Evolutionary conservation across 2,329 filamentous ascomycete genomes (phyloP), one percentile per base, ranked within the genome.

Genomic region (Microdochium bolleyi): DNA sequence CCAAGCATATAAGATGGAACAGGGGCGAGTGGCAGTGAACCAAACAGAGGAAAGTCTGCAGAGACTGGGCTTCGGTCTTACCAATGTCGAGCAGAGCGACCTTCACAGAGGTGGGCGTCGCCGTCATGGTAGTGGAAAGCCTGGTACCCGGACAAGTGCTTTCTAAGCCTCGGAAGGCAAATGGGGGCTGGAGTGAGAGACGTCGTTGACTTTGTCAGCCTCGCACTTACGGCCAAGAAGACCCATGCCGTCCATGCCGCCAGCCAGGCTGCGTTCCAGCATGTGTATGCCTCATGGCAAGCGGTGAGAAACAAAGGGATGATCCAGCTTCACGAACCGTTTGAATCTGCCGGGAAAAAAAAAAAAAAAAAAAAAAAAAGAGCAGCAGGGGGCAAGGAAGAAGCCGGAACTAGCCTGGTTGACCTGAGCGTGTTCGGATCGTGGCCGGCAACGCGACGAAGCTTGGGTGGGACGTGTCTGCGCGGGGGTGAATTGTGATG

Each of bases 21-120:
- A 50, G 38, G 50, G 30, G 41, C 25, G 27, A 21, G 24, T 25
- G 51, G 32, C 46, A 49, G 37, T 10, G 8, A 37, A 48, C 52
- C 32, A n/a, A n/a, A n/a, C n/a, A n/a, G n/a, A n/a, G n/a, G n/a
- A n/a, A n/a, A n/a, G n/a, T n/a, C n/a, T n/a, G n/a, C n/a, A n/a
- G n/a, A 53, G 50, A 44, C 38, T 41, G 48, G 48, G 24, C 48
- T 53, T 54, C 34, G 55, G 56, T 69, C 74, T 73, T 73, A 83
- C 79, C 79, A 64, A 83, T 82, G 66, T 82, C 79, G 59, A 83
- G 74, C 61, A 83, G 66, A 60, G 80, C 70, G 34, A 76, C 73
- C 61, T 75, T 74, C 51, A 74, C 59, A 53, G 65, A 60, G 52
- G 62, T 53, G 58, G 62, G 60, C 57, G 61, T 57, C 53, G 67